Base-by-base conservation (phyloP, 2,329 filamentous ascomycete species). In the Trichoderma sp. region DNA sequence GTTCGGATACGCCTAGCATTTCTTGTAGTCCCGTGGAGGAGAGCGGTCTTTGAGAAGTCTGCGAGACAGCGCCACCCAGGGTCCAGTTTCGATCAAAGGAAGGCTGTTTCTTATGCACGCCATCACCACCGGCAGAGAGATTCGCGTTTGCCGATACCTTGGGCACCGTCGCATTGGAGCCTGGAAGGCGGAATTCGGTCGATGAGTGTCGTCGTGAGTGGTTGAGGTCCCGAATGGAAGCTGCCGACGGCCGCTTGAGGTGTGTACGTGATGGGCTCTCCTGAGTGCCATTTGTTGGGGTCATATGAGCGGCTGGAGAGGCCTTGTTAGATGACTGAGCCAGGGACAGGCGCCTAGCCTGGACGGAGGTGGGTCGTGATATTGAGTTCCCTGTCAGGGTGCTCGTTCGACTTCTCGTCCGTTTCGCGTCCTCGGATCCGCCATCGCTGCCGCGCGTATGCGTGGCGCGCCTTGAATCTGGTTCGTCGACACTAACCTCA, bases 161-260 rank as follows among this genome's bases (percentile, higher is more conserved):
- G 6, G 84, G 84, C 11, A 76, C 74, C 32, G 74, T 68, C 13
- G 74, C 72, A 6, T 73, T 32, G 28, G 80, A 67, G 36, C 74
- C 76, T 26, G 74, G 73, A 43, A 84, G 80, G 65, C 89, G 86
- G 78, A 90, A 92, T 75, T 97, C 94, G 63, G 93, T 94, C 3
- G 93, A 96, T 2, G 95, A 98, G 81, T 97, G 94, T 72, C 94
- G 91, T 55, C 94, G 89, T 53, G 92, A 93, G 79, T 97, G 93
- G 77, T 96, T 91, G 76, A 97, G 84, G 72, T 94, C 93, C 75
- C 94, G 88, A 53, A 97, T 87, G 12, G 93, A 95, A 47, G 93
- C 93, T 71, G 93, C 93, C 13, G 93, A 97, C 3, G 94, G 93
- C 68, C 88, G 85, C 78, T 87, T 87, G 68, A 84, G 82, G 74